Percentiles rank a stretch among this genome's conserved stretches.
Evolutionary conservation across 148 eudicot species (phyloP).

Genomic region (Cornus controversa): DNA sequence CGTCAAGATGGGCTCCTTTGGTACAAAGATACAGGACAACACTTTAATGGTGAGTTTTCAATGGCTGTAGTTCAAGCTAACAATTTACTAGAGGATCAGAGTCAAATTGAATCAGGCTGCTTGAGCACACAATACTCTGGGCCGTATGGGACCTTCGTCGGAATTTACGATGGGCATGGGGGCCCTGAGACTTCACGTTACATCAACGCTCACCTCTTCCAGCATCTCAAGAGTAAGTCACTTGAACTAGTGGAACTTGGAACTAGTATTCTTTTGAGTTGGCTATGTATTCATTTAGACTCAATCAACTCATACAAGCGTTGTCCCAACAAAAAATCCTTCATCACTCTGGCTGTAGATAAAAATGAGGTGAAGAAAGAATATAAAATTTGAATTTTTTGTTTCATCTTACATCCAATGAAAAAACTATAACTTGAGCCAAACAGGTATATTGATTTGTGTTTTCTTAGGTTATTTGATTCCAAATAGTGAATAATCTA

Average conservation of each 20-base stretch:
- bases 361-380: constrained; percentile 6
- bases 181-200: constrained; percentile 89
- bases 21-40: constrained; percentile 80
- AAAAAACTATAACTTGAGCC: not conserved
- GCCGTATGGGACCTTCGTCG: constrained; percentile 74
- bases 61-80: constrained; percentile 93
- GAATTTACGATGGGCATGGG: constrained; percentile 87
- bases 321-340: no score
- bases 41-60: constrained; percentile 72
- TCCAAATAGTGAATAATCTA: not conserved
- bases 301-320: no score
- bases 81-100: constrained; percentile 79
- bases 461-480: not conserved
- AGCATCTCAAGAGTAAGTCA: constrained; percentile 68
- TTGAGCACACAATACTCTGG: constrained; percentile 60
- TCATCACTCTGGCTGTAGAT: not conserved
- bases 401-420: not conserved
- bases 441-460: not conserved
- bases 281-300: not conserved
- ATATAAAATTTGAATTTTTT: not conserved
- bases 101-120: constrained; percentile 80
- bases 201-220: constrained; percentile 67
- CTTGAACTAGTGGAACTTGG: not conserved
- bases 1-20: constrained; percentile 81
- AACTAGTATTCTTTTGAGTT: not conserved